Evolutionary conservation across 148 eudicot species (phyloP), one percentile per base, ranked within the genome.

Genomic region (Diospyros kaki): DNA sequence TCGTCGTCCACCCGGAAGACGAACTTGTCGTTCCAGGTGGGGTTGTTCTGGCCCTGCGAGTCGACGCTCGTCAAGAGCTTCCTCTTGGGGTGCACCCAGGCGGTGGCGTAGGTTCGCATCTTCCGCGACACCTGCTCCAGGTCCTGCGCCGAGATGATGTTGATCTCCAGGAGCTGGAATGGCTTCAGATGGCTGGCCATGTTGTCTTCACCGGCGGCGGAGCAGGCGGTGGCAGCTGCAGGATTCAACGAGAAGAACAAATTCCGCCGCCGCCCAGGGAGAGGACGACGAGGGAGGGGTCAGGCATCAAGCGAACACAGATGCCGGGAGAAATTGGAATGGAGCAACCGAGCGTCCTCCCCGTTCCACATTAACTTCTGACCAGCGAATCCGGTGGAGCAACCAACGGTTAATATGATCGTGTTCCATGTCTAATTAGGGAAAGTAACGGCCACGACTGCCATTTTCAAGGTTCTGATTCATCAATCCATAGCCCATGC

Each of bases 11-110:
- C 96, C 9, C 89, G 88, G 44, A 89, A 91, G 5, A 91, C 86
- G 48, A 91, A 91, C 59, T 89, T 91, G 67, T 91, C 96, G 11
- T 91, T 91, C 96, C 96, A 91, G 7, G 90, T 87, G 0, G 96
- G 96, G 71, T 80, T 86, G 56, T 77, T 80, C 14, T 75, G 69
- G 41, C 91, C 89, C 6, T 81, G 73, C 0, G 74, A 51, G n/a
- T 91, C 93, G 0, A 89, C 78, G 1, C 88, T 75, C 14, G 88
- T 87, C 2, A 89, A 82, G 14, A 87, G 87, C 67, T 89, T 91
- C 2, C 93, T 79, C 5, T 74, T 73, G 0, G 88, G 84, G 63
- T 91, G 82, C 0, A 91, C 88, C 93, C 96, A 89, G 1, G 93
- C 96, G 3, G 79, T 64, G 0, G 96, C 91, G 18, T 87, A 87